Percentiles rank a stretch among this genome's conserved stretches.
These are phyloP conservation scores for Thelonectria blattea DNA, from an alignment of 2,329 filamentous ascomycete species.

Conservation along the genomic window DNA sequence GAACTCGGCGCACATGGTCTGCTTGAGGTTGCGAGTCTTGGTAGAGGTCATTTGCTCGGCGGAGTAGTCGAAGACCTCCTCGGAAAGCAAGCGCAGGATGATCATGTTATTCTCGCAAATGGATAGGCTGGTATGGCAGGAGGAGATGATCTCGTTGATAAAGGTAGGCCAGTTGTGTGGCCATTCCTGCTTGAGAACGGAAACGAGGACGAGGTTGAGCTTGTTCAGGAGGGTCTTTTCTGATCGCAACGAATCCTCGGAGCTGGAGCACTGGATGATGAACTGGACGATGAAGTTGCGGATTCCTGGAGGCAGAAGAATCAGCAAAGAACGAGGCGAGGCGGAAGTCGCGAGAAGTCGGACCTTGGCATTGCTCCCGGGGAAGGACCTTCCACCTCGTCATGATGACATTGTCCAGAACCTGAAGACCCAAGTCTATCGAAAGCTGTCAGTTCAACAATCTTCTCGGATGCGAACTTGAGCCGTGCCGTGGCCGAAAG, in stretches of 20 bases:
- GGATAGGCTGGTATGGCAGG: slow-evolving; percentile 91
- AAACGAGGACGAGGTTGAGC: slow-evolving; percentile 95
- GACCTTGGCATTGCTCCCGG: slow-evolving; percentile 91
- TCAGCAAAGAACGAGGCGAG: slow-evolving; percentile 22
- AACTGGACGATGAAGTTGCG: slow-evolving; percentile 99
- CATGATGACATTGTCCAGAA: slow-evolving; percentile 97
- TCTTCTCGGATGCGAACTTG: slow-evolving; percentile 1
- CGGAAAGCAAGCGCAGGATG: slow-evolving; percentile 90
- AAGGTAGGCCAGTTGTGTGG: slow-evolving; percentile 99
- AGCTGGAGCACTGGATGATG: slow-evolving; percentile 91
- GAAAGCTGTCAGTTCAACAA: slow-evolving; percentile 36
- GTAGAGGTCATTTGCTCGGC: slow-evolving; percentile 99
- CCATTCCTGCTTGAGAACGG: slow-evolving; percentile 99
- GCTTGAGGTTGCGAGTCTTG: slow-evolving; percentile 96
- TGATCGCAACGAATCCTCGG: slow-evolving; percentile 83
- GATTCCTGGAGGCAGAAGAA: slow-evolving; percentile 68
- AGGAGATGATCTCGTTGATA: slow-evolving; percentile 98
- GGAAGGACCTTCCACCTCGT: slow-evolving; percentile 99
- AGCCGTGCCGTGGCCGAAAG: background rate
- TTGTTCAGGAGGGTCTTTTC: slow-evolving; percentile 96
- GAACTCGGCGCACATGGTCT: slow-evolving; percentile 98
- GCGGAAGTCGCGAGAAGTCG: slow-evolving; percentile 32
- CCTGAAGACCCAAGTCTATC: slow-evolving; percentile 88
- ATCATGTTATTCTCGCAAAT: slow-evolving; percentile 99
- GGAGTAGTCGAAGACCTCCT: slow-evolving; percentile 99